These are phyloP conservation scores for Epichloe sp. DNA, from an alignment of 2,329 filamentous ascomycete species.

Conservation along the genomic window DNA sequence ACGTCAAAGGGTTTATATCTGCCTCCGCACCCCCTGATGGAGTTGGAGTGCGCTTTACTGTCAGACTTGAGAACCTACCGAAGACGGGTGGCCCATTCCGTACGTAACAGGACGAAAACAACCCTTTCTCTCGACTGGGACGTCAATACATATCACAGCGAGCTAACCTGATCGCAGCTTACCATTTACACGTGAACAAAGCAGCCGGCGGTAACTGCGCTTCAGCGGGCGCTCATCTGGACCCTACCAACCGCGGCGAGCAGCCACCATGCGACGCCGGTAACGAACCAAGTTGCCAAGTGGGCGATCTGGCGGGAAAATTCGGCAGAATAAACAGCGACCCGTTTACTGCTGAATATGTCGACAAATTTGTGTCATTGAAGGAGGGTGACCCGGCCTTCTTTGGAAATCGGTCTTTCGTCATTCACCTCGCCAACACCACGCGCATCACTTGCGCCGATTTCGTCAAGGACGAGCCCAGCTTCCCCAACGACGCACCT, in stretches of 20 bases:
- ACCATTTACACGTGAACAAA: conserved; percentile 57
- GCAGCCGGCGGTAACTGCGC: conserved; percentile 59
- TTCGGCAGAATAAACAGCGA: conserved; percentile 45
- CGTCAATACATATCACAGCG: background rate
- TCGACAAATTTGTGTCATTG: conserved; percentile 44
- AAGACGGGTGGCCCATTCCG: conserved; percentile 45
- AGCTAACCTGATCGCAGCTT: conserved; percentile 32
- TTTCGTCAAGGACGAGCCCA: conserved; percentile 24
- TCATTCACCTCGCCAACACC: conserved; percentile 50
- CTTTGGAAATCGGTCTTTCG: conserved; percentile 52
- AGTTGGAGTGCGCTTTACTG: conserved; percentile 40
- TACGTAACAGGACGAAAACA: conserved; percentile 23
- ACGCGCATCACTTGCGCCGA: conserved; percentile 53
- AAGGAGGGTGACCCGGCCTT: conserved; percentile 38
- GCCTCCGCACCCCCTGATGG: conserved; percentile 34
- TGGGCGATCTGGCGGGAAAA: conserved; percentile 67
- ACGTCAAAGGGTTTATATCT: conserved; percentile 38
- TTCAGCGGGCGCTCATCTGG: conserved; percentile 51
- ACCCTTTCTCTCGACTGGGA: background rate
- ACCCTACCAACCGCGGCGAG: conserved; percentile 56
- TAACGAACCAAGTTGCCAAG: conserved; percentile 53
- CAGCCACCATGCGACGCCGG: conserved; percentile 43
- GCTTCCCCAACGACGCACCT: background rate
- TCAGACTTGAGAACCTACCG: conserved; percentile 46
- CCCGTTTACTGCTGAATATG: conserved; percentile 36